Conservation (phyloP, 495 filamentous ascomycete genomes). For the Cairneyella variabilis region DNA sequence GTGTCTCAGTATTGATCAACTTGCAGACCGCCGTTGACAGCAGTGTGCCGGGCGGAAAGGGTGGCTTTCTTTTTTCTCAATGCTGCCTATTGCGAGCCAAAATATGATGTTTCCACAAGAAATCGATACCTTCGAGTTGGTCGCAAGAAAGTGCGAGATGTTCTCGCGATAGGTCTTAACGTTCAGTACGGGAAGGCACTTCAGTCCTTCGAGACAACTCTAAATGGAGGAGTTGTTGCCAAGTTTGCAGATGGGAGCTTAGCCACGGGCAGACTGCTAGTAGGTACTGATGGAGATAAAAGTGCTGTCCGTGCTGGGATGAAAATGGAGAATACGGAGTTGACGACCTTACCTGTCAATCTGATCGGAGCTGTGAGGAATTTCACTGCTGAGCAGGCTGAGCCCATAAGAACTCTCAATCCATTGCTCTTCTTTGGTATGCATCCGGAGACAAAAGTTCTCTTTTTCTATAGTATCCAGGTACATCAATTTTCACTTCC, state of each 20-base stretch:
- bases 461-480: conserved; percentile 27
- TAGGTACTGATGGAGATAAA: conserved; percentile 39
- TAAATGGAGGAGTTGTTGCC: conserved; percentile 25
- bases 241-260: conserved; percentile 35
- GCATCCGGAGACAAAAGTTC: conserved; percentile 29
- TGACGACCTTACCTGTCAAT: conserved; percentile 16
- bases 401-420: conserved; percentile 27
- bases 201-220: conserved; percentile 28
- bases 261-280: conserved; percentile 30
- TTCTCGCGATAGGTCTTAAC: not conserved
- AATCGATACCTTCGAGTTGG: conserved; percentile 4
- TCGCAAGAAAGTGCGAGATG: conserved; percentile 1
- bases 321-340: conserved; percentile 34
- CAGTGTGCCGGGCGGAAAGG: conserved; percentile 1
- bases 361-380: conserved; percentile 37
- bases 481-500: not conserved
- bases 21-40: conserved; percentile 12
- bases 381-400: conserved; percentile 32
- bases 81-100: conserved; percentile 18
- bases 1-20: not conserved
- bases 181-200: conserved; percentile 40
- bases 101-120: conserved; percentile 26
- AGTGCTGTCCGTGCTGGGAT: conserved; percentile 42
- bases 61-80: conserved; percentile 23
- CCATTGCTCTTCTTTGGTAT: conserved; percentile 32